Base-by-base conservation (phyloP, 2,329 filamentous ascomycete species). In the Coniochaeta pulveracea region DNA sequence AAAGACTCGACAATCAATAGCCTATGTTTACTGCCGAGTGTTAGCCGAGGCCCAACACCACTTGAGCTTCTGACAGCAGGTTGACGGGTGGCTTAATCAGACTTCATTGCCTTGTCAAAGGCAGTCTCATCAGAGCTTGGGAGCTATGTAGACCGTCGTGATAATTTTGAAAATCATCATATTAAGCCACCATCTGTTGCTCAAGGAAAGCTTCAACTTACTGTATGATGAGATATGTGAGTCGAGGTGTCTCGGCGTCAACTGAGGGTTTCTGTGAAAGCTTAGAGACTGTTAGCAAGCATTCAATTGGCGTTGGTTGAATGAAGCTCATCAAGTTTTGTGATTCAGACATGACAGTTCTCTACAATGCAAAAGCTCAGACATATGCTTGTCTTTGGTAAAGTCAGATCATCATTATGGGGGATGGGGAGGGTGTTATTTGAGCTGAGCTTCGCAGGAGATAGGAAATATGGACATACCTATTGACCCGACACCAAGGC, bases 301-400 rank as follows among this genome's bases (percentile, higher is more conserved):
- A n/a, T n/a, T n/a, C n/a, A n/a, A n/a, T n/a, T n/a, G n/a, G n/a
- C n/a, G n/a, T n/a, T n/a, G n/a, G n/a, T n/a, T n/a, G n/a, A n/a
- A n/a, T n/a, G 22, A 31, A 22, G n/a, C 28, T 19, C 6, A 15
- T 22, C 28, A 14, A 9, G 28, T 31, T 14, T 31, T 7, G 19
- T 22, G 18, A 33, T 40, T 64, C 61, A 64, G 61, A 59, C 48
- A 60, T 49, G 54, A 63, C 58, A 49, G 34, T 60, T 31, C 47
- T 73, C 69, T 54, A 68, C 59, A 52, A 50, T 40, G 63, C 64
- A 55, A 55, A 63, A 69, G 76, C 85, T 93, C 79, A 71, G 85
- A 93, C 85, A 93, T 93, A 93, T 93, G 85, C 85, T 93, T 93
- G 85, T 93, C 85, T 75, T 76, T 80, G 63, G 72, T 69, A 65